Evolutionary conservation across 352 stramenopile species (phyloP), one percentile per base, ranked within the genome.

Genomic region (Halophytophthora polymorphica): DNA sequence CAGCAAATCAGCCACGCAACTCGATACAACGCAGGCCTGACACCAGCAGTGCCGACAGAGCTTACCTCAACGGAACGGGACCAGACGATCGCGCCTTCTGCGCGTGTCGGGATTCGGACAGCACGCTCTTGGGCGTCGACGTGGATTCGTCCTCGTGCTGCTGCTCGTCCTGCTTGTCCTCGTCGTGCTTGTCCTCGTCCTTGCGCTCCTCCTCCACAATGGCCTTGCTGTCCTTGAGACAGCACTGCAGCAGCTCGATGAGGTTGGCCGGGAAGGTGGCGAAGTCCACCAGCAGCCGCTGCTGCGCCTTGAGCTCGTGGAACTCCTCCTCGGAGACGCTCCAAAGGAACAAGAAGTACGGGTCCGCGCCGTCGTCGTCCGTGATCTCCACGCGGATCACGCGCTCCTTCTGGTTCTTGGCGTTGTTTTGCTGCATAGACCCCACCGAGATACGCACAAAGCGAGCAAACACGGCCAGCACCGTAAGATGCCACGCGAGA

Each of bases 281-380:
- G 73, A 98, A 98, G 68, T 98, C 93, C 39, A 98, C 90, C 6
- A 98, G 76, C 31, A 98, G 64, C 28, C 77, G 72, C 68, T 98
- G 93, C 57, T 98, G 90, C 50, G 90, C 73, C 71, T 98, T 98
- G 4, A 98, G 68, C 34, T 95, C 82, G 58, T 97, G 92, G 61
- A 98, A 98, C 58, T 98, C 90, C 60, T 96, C 88, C 60, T 98
- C 93, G 19, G 85, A 93, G 25, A 98, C 93, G 58, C 95, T 91
- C 71, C 93, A 92, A 13, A 93, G 71, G 57, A 94, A 97, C 40
- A 97, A 58, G 57, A 97, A 98, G 55, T 90, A 97, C 51, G 88
- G 83, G 48, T 98, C 89, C 4, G 61, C 71, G 37, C 96, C 84
- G 39, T 97, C 83, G 40, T 94, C 90, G 58, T 98, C 88, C 13